Conservation (phyloP, 1,139 yeast genomes). For the Nakaseomyces bracarensis region DNA sequence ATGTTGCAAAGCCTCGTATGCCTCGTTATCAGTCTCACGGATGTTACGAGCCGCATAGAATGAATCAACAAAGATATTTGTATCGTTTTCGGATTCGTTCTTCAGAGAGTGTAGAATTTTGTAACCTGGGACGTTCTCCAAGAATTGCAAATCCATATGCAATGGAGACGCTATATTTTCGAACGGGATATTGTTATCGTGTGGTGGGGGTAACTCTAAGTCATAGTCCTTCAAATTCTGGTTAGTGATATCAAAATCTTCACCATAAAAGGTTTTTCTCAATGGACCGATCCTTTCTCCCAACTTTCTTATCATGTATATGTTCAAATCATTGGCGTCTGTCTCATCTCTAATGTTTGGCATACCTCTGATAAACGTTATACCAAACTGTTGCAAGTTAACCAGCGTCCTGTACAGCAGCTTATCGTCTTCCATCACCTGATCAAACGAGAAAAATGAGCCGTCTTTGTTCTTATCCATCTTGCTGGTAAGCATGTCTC, state of each 20-base stretch:
- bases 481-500: conserved; percentile 25
- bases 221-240: conserved; percentile 30
- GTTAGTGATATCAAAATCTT: conserved; percentile 60
- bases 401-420: conserved; percentile 38
- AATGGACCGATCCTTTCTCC: conserved; percentile 63
- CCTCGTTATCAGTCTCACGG: conserved; percentile 47
- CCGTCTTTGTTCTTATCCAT: conserved; percentile 34
- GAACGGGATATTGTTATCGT: conserved; percentile 63
- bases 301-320: conserved; percentile 36
- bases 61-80: conserved; percentile 63
- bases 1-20: conserved; percentile 52
- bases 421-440: conserved; percentile 31
- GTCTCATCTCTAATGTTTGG: conserved; percentile 36
- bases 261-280: conserved; percentile 67
- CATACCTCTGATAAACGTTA: conserved; percentile 47
- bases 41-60: conserved; percentile 58
- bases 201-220: conserved; percentile 27
- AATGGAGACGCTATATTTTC: conserved; percentile 60
- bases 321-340: conserved; percentile 9
- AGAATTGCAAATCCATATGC: conserved; percentile 73
- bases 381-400: conserved; percentile 50
- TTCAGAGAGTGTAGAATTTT: conserved; percentile 62
- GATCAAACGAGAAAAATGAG: conserved; percentile 33
- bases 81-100: conserved; percentile 57
- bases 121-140: conserved; percentile 79